Evolutionary conservation across 345 rosid genomes (phyloP).

Genomic region (Brassica incana): DNA sequence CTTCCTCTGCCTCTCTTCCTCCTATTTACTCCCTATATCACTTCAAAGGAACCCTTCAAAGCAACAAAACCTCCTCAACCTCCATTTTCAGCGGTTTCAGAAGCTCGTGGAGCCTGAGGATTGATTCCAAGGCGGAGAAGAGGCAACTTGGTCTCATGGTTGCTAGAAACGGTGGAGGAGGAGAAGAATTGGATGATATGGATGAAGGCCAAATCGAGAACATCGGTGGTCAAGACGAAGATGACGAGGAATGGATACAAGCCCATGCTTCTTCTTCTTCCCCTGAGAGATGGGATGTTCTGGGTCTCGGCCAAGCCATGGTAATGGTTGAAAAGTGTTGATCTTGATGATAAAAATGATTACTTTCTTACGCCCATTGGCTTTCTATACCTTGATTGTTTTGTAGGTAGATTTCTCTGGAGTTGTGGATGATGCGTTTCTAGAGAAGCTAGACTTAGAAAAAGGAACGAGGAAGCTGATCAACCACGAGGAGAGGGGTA

Average conservation of each 20-base stretch:
- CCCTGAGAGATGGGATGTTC: slow-evolving; percentile 87
- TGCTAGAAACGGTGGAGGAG: slow-evolving; percentile 29
- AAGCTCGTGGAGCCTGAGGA: slow-evolving; percentile 20
- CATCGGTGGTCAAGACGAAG: slow-evolving; percentile 40
- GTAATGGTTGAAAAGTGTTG: slow-evolving; percentile 16
- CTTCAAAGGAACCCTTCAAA: slow-evolving; percentile 8
- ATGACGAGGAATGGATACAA: slow-evolving; percentile 42
- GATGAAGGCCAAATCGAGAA: slow-evolving; percentile 45
- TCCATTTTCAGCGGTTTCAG: slow-evolving; percentile 25
- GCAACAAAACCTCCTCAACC: slow-evolving; percentile 31
- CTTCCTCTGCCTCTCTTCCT: slow-evolving; percentile 39
- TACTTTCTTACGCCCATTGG: neutral
- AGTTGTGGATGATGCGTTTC: slow-evolving; percentile 73
- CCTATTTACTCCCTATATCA: slow-evolving; percentile 40
- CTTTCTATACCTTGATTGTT: neutral
- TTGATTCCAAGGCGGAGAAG: slow-evolving; percentile 42
- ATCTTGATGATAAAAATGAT: neutral
- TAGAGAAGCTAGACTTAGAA: slow-evolving; percentile 65
- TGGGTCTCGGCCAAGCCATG: slow-evolving; percentile 99
- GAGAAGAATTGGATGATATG: slow-evolving; percentile 41
- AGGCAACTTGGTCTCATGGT: slow-evolving; percentile 36
- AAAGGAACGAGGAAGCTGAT: slow-evolving; percentile 91
- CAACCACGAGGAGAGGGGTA: slow-evolving; percentile 95
- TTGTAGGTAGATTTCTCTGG: slow-evolving; percentile 95
- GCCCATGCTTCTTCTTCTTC: slow-evolving; percentile 38